A percentile compares a stretch with the other conserved stretches of the same genome.
phyloP scores from a whole-genome alignment of 306 rosid species.

The Rubus idaeus region DNA sequence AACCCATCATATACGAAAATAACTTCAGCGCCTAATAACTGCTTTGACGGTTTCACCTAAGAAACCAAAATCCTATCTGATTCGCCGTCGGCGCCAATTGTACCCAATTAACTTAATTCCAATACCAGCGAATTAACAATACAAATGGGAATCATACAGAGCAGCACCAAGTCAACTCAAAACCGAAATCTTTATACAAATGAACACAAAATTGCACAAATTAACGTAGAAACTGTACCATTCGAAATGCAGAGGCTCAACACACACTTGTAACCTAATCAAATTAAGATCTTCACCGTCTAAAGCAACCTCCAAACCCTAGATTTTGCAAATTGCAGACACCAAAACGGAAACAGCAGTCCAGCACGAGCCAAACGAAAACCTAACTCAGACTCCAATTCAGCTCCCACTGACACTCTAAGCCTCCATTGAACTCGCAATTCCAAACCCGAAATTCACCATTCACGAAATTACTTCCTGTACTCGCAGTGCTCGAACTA shows the following conservation, averaged over 20 bases:
- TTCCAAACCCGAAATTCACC: slow-evolving; percentile 15
- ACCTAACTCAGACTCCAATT: slow-evolving; percentile 33
- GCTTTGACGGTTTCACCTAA: slow-evolving; percentile 15
- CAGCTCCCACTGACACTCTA: slow-evolving; percentile 20
- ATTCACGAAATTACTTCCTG: slow-evolving; percentile 18
- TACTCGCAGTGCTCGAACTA: slow-evolving; percentile 27
- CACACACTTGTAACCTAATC: slow-evolving; percentile 23
- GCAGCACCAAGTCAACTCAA: slow-evolving; percentile 43
- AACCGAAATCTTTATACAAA: slow-evolving; percentile 28
- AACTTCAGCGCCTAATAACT: slow-evolving; percentile 25
- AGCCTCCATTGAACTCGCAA: slow-evolving; percentile 30
- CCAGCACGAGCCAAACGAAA: slow-evolving; percentile 17
- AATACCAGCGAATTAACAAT: slow-evolving; percentile 20
- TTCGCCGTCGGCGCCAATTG: slow-evolving; percentile 21
- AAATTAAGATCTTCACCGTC: slow-evolving; percentile 27
- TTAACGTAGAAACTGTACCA: slow-evolving; percentile 35
- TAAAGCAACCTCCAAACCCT: slow-evolving; percentile 44
- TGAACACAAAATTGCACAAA: slow-evolving; percentile 24
- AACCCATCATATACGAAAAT: slow-evolving; percentile 25
- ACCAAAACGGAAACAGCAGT: slow-evolving; percentile 20
- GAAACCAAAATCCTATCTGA: slow-evolving; percentile 2
- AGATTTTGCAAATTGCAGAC: slow-evolving; percentile 31
- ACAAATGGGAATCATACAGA: slow-evolving; percentile 27
- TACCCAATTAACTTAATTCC: slow-evolving; percentile 23
- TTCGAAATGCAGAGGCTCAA: slow-evolving; percentile 32